phyloP scores from a whole-genome alignment of 208 protist species.

The Leishmania aethiopica region DNA sequence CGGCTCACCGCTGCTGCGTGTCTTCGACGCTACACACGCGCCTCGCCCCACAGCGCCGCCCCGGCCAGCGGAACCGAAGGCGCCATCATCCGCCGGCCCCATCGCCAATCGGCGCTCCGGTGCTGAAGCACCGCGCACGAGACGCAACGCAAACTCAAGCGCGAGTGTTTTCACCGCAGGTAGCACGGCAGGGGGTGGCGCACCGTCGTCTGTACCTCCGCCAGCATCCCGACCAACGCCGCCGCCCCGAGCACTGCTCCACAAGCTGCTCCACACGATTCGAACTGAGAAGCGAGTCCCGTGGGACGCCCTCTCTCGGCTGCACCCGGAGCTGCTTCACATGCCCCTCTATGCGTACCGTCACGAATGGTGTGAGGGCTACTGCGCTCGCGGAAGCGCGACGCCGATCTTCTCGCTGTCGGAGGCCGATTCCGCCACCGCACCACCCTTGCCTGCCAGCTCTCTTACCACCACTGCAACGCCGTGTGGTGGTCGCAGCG shows the following conservation, averaged over 20 bases:
- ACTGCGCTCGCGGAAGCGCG: conserved; percentile 24
- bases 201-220: conserved; percentile 1
- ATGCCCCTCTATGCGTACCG: conserved; percentile 43
- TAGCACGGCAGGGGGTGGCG: neutral
- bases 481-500: neutral
- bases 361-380: conserved; percentile 33
- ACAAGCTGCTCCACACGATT: conserved; percentile 24
- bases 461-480: neutral
- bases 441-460: neutral
- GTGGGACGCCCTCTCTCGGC: conserved; percentile 25
- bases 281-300: conserved; percentile 22
- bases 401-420: conserved; percentile 1
- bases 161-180: neutral
- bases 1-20: conserved; percentile 14
- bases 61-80: neutral
- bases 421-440: neutral
- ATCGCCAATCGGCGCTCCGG: neutral
- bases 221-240: neutral
- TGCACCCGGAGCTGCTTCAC: conserved; percentile 22
- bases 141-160: neutral
- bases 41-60: neutral
- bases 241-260: conserved; percentile 25
- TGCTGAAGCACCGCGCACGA: neutral
- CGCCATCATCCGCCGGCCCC: neutral
- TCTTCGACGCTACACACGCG: conserved; percentile 17